A percentile compares a stretch with the other conserved stretches of the same genome.
These are phyloP conservation scores for Talaromyces sp. DNA, from an alignment of 2,329 filamentous ascomycete species.

Conservation along the genomic window DNA sequence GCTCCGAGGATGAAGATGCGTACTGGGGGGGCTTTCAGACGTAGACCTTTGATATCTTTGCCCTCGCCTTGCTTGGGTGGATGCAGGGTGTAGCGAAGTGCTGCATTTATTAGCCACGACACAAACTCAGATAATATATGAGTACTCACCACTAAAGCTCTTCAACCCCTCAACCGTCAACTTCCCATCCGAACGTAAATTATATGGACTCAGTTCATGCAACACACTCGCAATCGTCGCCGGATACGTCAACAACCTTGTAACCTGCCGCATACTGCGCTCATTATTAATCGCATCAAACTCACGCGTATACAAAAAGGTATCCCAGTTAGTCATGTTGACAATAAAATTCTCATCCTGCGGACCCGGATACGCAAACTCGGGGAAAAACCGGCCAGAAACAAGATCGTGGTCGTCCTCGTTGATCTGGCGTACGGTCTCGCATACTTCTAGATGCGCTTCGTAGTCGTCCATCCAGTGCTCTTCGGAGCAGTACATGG, in stretches of 20 bases:
- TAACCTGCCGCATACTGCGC: constrained; percentile 86
- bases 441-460: constrained; percentile 84
- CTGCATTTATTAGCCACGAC: constrained; percentile 40
- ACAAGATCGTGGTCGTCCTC: constrained; percentile 95
- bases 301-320: constrained; percentile 85
- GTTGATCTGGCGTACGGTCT: constrained; percentile 86
- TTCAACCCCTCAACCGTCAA: constrained; percentile 86
- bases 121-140: background rate
- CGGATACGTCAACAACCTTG: constrained; percentile 87
- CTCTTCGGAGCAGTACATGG: constrained; percentile 87
- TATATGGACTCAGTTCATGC: constrained; percentile 92
- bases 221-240: constrained; percentile 85
- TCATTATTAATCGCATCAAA: constrained; percentile 90
- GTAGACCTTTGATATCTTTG: constrained; percentile 68
- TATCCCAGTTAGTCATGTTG: constrained; percentile 99
- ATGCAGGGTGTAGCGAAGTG: constrained; percentile 88
- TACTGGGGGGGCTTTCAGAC: constrained; percentile 79
- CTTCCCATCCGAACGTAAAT: constrained; percentile 66
- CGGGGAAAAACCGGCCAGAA: constrained; percentile 85
- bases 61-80: constrained; percentile 76
- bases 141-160: constrained; percentile 70
- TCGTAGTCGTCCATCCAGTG: constrained; percentile 98
- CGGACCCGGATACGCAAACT: constrained; percentile 83
- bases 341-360: constrained; percentile 90
- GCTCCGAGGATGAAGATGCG: constrained; percentile 91